Evolutionary conservation across 2,329 filamentous ascomycete genomes (phyloP).

Genomic region (Colletotrichum musicola): DNA sequence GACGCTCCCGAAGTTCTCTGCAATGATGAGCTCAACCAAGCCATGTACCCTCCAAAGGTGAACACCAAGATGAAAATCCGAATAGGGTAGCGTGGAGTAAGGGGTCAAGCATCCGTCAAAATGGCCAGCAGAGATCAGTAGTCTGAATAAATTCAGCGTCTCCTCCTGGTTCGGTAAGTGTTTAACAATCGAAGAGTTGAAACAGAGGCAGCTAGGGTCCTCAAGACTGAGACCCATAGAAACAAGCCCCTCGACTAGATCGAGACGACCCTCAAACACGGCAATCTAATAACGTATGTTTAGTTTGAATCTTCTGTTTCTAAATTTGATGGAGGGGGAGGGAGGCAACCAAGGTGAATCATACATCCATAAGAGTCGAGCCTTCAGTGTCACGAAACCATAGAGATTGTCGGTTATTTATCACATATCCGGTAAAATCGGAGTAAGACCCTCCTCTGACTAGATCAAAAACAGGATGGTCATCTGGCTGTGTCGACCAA

Average conservation of each 20-base stretch:
- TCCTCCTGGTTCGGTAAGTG: not conserved
- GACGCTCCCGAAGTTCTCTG: not conserved
- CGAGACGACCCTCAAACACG: not conserved
- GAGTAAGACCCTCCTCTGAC: fast-evolving
- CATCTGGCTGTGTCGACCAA: not conserved
- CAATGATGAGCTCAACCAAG: not conserved
- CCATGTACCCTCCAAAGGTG: not conserved
- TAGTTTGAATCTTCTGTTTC: too few relatives aligned
- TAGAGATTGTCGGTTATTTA: not conserved
- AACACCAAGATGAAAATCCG: too few relatives aligned
- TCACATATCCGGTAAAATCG: not conserved
- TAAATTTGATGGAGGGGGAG: too few relatives aligned
- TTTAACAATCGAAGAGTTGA: not conserved
- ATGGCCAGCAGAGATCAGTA: not conserved
- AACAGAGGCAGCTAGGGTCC: not conserved
- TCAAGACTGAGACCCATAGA: not conserved
- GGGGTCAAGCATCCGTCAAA: not conserved
- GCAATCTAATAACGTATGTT: not conserved
- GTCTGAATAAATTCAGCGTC: not conserved
- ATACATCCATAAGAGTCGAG: slow-evolving; percentile 4
- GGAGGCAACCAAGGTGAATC: too few relatives aligned
- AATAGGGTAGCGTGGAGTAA: not conserved
- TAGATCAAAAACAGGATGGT: not conserved
- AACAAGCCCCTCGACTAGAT: not conserved
- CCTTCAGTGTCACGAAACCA: fast-evolving